Conservation (phyloP, 768 basidiomycete species). For the Suillus alpinus region DNA sequence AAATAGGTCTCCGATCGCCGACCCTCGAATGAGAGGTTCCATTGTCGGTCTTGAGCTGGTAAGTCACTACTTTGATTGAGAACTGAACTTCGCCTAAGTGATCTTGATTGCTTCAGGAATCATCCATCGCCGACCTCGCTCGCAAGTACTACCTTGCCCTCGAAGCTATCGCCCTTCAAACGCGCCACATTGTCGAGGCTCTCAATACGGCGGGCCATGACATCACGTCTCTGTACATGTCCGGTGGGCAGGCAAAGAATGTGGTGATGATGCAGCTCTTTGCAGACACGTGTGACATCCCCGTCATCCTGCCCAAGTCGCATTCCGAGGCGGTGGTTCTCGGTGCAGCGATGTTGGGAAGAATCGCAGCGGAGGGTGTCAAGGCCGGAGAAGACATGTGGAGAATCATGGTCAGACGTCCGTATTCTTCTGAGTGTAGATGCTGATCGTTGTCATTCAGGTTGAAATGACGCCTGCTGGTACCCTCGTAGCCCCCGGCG, state of each 20-base stretch:
- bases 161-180: slow-evolving; percentile 92
- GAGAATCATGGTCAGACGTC: slow-evolving; percentile 78
- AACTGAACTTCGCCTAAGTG: background rate
- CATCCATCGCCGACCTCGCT: slow-evolving; percentile 76
- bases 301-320: slow-evolving; percentile 78
- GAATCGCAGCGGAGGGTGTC: slow-evolving; percentile 70
- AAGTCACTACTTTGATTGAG: slow-evolving; percentile 13
- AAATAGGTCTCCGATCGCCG: slow-evolving; percentile 94
- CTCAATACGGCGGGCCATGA: slow-evolving; percentile 86
- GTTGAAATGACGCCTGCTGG: slow-evolving; percentile 92
- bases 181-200: slow-evolving; percentile 87
- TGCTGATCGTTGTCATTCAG: slow-evolving; percentile 34
- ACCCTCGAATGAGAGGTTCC: slow-evolving; percentile 92
- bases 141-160: slow-evolving; percentile 88
- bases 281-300: slow-evolving; percentile 79
- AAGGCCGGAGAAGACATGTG: slow-evolving; percentile 69
- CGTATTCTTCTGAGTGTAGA: background rate
- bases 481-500: slow-evolving; percentile 62
- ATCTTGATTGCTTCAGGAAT: slow-evolving; percentile 44
- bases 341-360: slow-evolving; percentile 91
- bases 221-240: slow-evolving; percentile 88
- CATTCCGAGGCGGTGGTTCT: slow-evolving; percentile 82
- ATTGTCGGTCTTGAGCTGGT: slow-evolving; percentile 84
- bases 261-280: slow-evolving; percentile 83
- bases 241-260: slow-evolving; percentile 93